Evolutionary conservation across 306 rosid genomes (phyloP).

Genomic region (Ziziphus jujuba): DNA sequence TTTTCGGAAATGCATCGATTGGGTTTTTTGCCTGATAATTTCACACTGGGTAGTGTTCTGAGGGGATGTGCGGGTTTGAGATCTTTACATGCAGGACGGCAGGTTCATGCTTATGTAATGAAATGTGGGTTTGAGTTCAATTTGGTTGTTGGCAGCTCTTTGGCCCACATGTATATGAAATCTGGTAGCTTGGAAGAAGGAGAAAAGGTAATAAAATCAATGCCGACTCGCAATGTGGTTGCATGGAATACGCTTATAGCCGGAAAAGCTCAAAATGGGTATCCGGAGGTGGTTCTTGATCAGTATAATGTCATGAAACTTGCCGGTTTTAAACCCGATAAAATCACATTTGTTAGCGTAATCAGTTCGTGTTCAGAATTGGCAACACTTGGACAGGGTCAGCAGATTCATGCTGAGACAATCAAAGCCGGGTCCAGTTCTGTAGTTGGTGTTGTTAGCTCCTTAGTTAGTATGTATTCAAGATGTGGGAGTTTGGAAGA

Average conservation of each 20-base stretch:
- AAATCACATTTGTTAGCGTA: slow-evolving; percentile 71
- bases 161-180: slow-evolving; percentile 96
- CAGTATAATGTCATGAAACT: slow-evolving; percentile 72
- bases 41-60: slow-evolving; percentile 74
- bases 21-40: slow-evolving; percentile 76
- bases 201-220: slow-evolving; percentile 54
- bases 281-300: slow-evolving; percentile 55
- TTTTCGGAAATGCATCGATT: slow-evolving; percentile 58
- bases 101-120: slow-evolving; percentile 67
- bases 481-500: slow-evolving; percentile 81
- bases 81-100: slow-evolving; percentile 52
- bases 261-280: slow-evolving; percentile 77
- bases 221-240: slow-evolving; percentile 72
- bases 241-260: slow-evolving; percentile 96
- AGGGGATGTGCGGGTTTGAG: slow-evolving; percentile 83
- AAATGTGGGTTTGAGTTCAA: slow-evolving; percentile 75
- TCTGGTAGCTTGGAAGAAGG: slow-evolving; percentile 71
- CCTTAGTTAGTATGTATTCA: slow-evolving; percentile 86
- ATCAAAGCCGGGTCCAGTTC: slow-evolving; percentile 72
- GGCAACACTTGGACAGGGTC: slow-evolving; percentile 83
- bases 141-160: slow-evolving; percentile 76
- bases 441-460: slow-evolving; percentile 56
- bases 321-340: slow-evolving; percentile 72
- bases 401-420: slow-evolving; percentile 82
- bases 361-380: slow-evolving; percentile 73